Evolutionary conservation across 148 eudicot genomes (phyloP).

Genomic region (Silene uniflora): DNA sequence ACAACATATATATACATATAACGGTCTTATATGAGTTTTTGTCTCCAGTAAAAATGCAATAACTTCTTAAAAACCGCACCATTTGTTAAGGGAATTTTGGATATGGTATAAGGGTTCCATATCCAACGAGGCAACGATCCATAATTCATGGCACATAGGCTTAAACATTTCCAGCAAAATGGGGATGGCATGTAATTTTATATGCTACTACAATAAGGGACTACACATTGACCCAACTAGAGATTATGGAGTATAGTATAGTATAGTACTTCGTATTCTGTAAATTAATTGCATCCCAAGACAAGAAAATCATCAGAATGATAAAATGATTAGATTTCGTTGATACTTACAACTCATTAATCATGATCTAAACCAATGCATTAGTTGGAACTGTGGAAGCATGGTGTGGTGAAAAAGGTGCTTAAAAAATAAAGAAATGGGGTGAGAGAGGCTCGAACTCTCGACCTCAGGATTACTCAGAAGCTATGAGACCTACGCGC

Average conservation of each 20-base stretch:
- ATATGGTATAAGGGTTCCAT: neutral
- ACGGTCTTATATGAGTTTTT: neutral
- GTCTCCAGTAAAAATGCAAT: too few relatives aligned
- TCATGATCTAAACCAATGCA: too few relatives aligned
- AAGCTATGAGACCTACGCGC: slow-evolving; percentile 41
- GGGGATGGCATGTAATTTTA: neutral
- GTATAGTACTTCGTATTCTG: too few relatives aligned
- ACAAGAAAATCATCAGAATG: neutral
- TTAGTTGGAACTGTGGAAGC: neutral
- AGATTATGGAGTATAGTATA: too few relatives aligned
- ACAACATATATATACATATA: neutral
- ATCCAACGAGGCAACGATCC: too few relatives aligned
- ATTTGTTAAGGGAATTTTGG: neutral
- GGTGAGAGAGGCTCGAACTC: too few relatives aligned
- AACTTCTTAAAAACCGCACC: too few relatives aligned
- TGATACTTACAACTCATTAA: too few relatives aligned
- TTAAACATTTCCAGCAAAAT: slow-evolving; percentile 1
- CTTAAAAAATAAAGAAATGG: too few relatives aligned
- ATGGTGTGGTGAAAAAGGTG: neutral
- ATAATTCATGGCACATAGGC: slow-evolving; percentile 12
- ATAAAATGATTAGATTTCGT: neutral
- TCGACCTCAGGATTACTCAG: too few relatives aligned
- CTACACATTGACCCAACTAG: too few relatives aligned
- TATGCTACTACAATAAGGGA: neutral
- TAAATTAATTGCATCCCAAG: neutral